Base-by-base conservation (phyloP, 495 filamentous ascomycete species). In the Chaetomium cochliodes region DNA sequence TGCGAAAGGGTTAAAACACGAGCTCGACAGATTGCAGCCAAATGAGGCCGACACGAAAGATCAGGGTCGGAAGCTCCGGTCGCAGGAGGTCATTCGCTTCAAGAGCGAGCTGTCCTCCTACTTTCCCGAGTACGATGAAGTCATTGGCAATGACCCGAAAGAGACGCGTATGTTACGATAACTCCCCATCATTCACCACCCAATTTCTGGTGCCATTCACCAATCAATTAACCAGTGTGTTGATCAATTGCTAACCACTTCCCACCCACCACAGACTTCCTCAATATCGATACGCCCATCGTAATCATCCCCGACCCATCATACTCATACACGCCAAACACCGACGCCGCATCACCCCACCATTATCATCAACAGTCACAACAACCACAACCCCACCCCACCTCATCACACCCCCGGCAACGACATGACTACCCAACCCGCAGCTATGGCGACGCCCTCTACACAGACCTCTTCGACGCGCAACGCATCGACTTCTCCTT, bases 111-210 rank as follows among this genome's bases (percentile, higher is more conserved):
- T 97, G 30, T 88, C 91, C 11, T 81, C 85, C 37, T 97, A 94
- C 75, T 96, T 97, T 69, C 86, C 90, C 50, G 92, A 93, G 65
- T 97, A 93, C 76, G 92, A 97, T 73, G 89, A 94, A 67, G 84
- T 96, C 60, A 88, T 97, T 72, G 91, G 89, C 63, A 88, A 92
- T 67, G 88, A 91, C 67, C 84, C 85, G 7, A 86, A 89, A 62
- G 87, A 92, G 72, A 79, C 86, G 62, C 90, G 91, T 96, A 82
- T 68, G 85, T 79, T 47, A 69, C 23, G 37, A 69, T 58, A 63
- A 71, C 0, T 22, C 60, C 58, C 33, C 47, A 51, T 37, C 9
- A 37, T 37, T 9, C 33, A 37, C 33, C 33, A 37, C 33, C 33
- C 33, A 37, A 37, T 37, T 52, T 56, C 68, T 42, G 37, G 11